Evolutionary conservation across 495 filamentous ascomycete genomes (phyloP).

Genomic region (Penicillium turbatum): DNA sequence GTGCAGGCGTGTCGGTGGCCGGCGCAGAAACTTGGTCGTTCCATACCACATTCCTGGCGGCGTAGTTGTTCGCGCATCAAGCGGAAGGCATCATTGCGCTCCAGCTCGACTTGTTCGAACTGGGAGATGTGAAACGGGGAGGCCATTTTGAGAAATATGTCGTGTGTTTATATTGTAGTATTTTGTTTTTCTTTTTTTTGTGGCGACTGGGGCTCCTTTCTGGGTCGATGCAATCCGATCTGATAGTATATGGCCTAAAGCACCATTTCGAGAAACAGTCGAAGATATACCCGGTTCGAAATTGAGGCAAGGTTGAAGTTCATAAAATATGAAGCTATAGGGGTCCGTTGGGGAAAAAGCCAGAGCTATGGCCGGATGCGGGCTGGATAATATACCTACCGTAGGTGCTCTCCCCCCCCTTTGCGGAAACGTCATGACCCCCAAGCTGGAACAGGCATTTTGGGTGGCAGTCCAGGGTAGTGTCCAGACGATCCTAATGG

Average conservation of each 20-base stretch:
- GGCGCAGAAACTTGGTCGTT: constrained; percentile 48
- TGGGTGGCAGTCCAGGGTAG: constrained; percentile 14
- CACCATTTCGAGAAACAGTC: constrained; percentile 11
- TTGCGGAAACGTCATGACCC: constrained; percentile 29
- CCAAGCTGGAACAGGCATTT: constrained; percentile 5
- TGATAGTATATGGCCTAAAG: constrained; percentile 9
- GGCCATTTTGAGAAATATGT: constrained; percentile 21
- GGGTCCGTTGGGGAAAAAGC: constrained; percentile 1
- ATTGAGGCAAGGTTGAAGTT: not conserved
- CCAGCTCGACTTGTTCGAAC: constrained; percentile 35
- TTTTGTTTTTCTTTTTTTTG: not conserved
- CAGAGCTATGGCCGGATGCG: constrained; percentile 17
- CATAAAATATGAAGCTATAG: constrained; percentile 2
- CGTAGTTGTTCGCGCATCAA: constrained; percentile 41
- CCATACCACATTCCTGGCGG: constrained; percentile 39
- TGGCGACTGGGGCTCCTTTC: too few relatives aligned
- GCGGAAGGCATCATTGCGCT: constrained; percentile 42
- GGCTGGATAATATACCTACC: constrained; percentile 18
- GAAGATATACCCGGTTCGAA: not conserved
- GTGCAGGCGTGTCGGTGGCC: constrained; percentile 40
- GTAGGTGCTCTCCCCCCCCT: constrained; percentile 15
- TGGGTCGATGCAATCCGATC: not conserved
- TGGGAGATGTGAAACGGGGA: constrained; percentile 48
- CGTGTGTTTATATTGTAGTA: not conserved
- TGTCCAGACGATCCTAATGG: constrained; percentile 28